phyloP scores from a whole-genome alignment of 352 stramenopile genomes.

The Saprolegnia parasitica region DNA sequence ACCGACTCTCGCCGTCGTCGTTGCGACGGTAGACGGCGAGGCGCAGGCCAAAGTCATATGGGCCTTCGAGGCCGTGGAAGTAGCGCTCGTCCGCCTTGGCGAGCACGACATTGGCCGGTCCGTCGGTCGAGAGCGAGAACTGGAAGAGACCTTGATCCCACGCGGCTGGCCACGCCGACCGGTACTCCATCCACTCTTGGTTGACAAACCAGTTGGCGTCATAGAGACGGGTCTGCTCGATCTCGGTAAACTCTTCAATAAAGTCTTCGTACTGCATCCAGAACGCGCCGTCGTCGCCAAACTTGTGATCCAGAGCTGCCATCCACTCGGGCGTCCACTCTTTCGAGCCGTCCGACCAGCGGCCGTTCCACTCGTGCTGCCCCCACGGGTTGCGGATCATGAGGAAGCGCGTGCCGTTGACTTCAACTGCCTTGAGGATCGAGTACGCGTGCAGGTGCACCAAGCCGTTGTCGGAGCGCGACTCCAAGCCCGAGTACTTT shows the following conservation, averaged over 20 bases:
- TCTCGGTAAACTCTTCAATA: conserved; percentile 35
- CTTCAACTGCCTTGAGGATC: conserved; percentile 43
- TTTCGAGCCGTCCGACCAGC: conserved; percentile 44
- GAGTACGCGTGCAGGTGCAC: conserved; percentile 56
- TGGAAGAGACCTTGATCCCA: conserved; percentile 36
- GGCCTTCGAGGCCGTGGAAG: conserved; percentile 40
- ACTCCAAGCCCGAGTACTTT: conserved; percentile 23
- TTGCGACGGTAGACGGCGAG: conserved; percentile 35
- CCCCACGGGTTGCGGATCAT: conserved; percentile 56
- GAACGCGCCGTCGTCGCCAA: conserved; percentile 55
- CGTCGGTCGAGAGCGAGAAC: conserved; percentile 32
- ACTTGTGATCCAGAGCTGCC: conserved; percentile 36
- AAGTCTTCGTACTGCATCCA: conserved; percentile 57
- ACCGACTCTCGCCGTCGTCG: conserved; percentile 29
- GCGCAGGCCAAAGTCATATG: conserved; percentile 40
- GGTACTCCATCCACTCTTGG: conserved; percentile 38
- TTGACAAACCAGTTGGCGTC: conserved; percentile 38
- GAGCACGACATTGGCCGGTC: conserved; percentile 38
- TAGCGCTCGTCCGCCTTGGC: conserved; percentile 41
- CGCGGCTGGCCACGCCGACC: conserved; percentile 34
- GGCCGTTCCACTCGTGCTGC: conserved; percentile 46
- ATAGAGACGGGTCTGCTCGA: conserved; percentile 43
- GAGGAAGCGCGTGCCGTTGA: conserved; percentile 36
- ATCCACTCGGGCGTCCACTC: conserved; percentile 52
- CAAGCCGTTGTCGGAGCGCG: conserved; percentile 34